A percentile compares a stretch with the other conserved stretches of the same genome.
Evolutionary conservation across 306 rosid genomes (phyloP).

Genomic region (Luffa acutangula): DNA sequence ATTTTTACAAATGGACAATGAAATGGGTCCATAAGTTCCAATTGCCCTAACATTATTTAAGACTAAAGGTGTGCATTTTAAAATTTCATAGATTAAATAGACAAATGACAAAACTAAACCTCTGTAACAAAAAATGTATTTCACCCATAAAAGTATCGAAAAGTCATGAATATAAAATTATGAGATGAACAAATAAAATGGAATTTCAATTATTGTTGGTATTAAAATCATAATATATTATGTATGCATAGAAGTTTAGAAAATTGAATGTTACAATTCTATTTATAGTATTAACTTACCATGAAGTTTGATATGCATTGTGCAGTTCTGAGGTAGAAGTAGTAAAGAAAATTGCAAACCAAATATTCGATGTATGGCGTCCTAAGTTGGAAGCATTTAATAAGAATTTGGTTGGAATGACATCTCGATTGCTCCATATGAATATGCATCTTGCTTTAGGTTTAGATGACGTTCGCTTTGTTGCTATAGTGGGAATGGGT

Average conservation of each 20-base stretch:
- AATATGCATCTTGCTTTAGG: not conserved
- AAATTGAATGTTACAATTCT: not conserved
- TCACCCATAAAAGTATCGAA: too few relatives aligned
- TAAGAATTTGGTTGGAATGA: not conserved
- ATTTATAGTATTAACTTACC: not conserved
- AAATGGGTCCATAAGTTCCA: too few relatives aligned
- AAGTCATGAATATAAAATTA: not conserved
- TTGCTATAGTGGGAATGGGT: conserved; percentile 19
- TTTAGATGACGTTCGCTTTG: not conserved
- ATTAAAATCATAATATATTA: not conserved
- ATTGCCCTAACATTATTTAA: too few relatives aligned
- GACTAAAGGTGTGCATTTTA: too few relatives aligned
- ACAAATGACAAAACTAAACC: too few relatives aligned
- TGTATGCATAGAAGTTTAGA: not conserved
- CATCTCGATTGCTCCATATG: not conserved
- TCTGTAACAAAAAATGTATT: too few relatives aligned
- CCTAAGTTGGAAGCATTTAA: not conserved
- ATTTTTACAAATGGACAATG: too few relatives aligned
- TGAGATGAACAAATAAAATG: not conserved
- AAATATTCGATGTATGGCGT: not conserved
- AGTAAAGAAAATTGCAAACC: not conserved
- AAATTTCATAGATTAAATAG: too few relatives aligned
- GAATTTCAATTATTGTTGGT: not conserved
- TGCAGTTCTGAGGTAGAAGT: not conserved
- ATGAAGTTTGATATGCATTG: not conserved